These are phyloP conservation scores for Heliosperma pusillum DNA, from an alignment of 148 eudicot genomes.

Conservation along the genomic window DNA sequence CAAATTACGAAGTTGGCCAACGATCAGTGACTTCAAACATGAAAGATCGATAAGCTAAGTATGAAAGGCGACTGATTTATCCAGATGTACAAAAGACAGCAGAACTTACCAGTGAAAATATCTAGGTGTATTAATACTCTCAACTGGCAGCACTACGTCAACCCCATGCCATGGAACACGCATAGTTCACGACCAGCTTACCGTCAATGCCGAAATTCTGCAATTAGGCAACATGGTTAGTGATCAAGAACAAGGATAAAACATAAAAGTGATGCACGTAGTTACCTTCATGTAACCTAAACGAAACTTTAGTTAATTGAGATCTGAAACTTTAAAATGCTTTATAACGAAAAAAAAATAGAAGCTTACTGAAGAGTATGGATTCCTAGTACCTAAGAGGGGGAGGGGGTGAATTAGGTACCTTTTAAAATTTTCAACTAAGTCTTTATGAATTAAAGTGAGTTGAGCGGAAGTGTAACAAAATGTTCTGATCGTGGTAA, in stretches of 20 bases:
- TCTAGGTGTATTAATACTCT: not conserved
- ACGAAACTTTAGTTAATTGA: no score
- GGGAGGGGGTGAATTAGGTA: no score
- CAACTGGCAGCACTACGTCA: constrained; percentile 23
- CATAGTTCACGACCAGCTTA: constrained; percentile 79
- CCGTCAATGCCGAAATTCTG: constrained; percentile 91
- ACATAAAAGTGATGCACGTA: not conserved
- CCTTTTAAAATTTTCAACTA: no score
- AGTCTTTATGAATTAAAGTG: no score
- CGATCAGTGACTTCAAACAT: not conserved
- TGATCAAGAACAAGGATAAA: not conserved
- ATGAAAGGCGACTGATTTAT: not conserved
- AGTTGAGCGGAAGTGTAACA: no score
- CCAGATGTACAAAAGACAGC: not conserved
- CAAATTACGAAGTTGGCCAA: not conserved
- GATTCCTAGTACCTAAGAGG: no score
- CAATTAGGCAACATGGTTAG: constrained; percentile 18
- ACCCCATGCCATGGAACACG: constrained; percentile 96
- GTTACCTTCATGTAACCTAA: no score
- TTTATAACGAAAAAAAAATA: no score
- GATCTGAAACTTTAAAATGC: no score
- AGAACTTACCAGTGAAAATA: constrained; percentile 15
- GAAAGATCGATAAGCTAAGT: not conserved
- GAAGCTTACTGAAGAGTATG: no score
- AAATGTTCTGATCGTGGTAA: no score